These are phyloP conservation scores for Cavenderia fasciculata DNA, from an alignment of 78 protist species.

Conservation along the genomic window DNA sequence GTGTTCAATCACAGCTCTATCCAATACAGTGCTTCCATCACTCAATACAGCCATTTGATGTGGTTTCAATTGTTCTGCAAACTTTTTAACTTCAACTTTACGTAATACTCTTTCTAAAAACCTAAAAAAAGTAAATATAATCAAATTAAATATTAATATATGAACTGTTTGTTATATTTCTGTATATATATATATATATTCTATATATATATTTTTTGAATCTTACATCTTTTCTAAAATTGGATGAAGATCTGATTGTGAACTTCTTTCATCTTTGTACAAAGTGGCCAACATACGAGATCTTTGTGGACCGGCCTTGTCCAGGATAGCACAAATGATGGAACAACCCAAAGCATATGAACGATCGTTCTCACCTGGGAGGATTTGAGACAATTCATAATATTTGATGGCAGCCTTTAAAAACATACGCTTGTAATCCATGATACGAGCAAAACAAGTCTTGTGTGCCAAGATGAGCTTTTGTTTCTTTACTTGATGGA, in stretches of 20 bases:
- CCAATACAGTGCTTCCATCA: slow-evolving; percentile 92
- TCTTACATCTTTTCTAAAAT: slow-evolving; percentile 88
- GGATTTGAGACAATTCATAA: slow-evolving; percentile 76
- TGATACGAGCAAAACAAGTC: slow-evolving; percentile 82
- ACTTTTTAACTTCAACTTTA: slow-evolving; percentile 76
- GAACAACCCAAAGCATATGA: slow-evolving; percentile 79
- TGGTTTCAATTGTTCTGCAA: slow-evolving; percentile 70
- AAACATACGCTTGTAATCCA: slow-evolving; percentile 81
- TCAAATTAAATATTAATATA: neutral
- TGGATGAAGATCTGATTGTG: slow-evolving; percentile 26
- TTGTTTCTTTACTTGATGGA: slow-evolving; percentile 63
- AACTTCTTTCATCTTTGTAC: slow-evolving; percentile 93
- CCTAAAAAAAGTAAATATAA: slow-evolving; percentile 39
- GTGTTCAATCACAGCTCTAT: slow-evolving; percentile 94
- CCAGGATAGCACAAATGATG: slow-evolving; percentile 91
- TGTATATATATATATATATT: neutral
- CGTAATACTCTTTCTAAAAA: slow-evolving; percentile 86
- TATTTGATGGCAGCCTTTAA: slow-evolving; percentile 80
- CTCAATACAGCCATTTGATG: slow-evolving; percentile 87
- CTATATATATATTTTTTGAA: no score
- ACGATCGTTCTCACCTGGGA: slow-evolving; percentile 70
- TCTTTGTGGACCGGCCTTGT: slow-evolving; percentile 95
- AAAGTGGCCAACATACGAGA: slow-evolving; percentile 94
- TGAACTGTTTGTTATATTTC: neutral
- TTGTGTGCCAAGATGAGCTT: slow-evolving; percentile 54